Evolutionary conservation across 257 asterid genomes (phyloP), one percentile per base, ranked within the genome.

Genomic region (Przewalskia tangutica): DNA sequence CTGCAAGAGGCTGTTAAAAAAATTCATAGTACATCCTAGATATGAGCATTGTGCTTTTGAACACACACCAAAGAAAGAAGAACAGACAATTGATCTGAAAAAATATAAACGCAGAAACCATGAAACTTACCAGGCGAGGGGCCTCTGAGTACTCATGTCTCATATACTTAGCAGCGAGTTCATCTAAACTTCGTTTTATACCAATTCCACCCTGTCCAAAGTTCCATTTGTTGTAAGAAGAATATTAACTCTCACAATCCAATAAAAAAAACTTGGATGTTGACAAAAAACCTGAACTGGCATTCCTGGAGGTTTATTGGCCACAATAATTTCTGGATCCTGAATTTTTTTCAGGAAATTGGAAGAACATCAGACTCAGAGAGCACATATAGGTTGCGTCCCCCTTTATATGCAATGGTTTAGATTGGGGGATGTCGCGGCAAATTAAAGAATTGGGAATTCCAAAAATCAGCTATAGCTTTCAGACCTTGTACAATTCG

Each of bases 231-330:
- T 20, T 77, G 73, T 84, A 59, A 34, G 12, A 56, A 64, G 65
- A 13, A 64, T 18, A 56, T 4, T 76, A 82, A 51, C 20, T 56
- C 63, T 75, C 77, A 86, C 84, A 85, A 62, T 79, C 77, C 27
- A 34, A 65, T 5, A 77, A 80, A 55, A 78, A 80, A 64, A 54
- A 60, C 53, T 32, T 17, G 4, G 65, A 34, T 12, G 18, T 20
- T 75, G 54, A 77, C n/a, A 83, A 46, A 50, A 62, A 78, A 95
- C 97, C 97, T 95, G 99, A 67, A 95, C 99, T 55, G 98, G 95
- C 91, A 95, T 89, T 86, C 98, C 97, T 59, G 94, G 95, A 0
- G 97, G 99, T 89, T 95, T 95, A 82, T 95, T 95, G 87, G 92
- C 83, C 82, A 85, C 97, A 85, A 95, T 86, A 81, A 94, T 86